These are phyloP conservation scores for Hypoxylon sp. DNA, from an alignment of 2,329 filamentous ascomycete genomes.

Conservation along the genomic window DNA sequence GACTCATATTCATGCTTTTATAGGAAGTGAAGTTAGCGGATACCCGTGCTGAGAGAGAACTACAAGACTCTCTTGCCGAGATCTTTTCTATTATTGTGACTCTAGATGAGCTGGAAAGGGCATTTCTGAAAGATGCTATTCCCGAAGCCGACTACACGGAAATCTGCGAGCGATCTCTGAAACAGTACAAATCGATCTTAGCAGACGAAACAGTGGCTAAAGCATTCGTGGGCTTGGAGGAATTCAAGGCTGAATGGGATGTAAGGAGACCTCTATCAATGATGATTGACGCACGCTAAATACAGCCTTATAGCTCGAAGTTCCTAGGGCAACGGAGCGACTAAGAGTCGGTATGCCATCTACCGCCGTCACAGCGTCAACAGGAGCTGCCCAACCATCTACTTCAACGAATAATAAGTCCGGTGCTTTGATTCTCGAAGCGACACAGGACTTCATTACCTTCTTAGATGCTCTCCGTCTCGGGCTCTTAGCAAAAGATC, in stretches of 20 bases:
- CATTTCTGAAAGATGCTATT: constrained; percentile 95
- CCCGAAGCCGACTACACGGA: constrained; percentile 94
- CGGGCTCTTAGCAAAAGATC: constrained; percentile 93
- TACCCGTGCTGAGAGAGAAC: constrained; percentile 88
- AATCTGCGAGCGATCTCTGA: constrained; percentile 91
- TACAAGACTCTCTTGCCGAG: constrained; percentile 96
- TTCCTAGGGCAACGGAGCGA: constrained; percentile 92
- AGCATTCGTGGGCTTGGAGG: constrained; percentile 89
- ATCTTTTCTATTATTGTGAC: constrained; percentile 98
- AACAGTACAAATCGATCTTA: constrained; percentile 96
- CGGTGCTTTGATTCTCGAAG: constrained; percentile 83
- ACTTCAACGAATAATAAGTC: constrained; percentile 63
- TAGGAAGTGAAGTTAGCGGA: constrained; percentile 94
- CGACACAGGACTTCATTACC: constrained; percentile 98
- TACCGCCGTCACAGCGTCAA: constrained; percentile 75
- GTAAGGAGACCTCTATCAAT: constrained; percentile 62
- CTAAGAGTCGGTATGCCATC: constrained; percentile 93
- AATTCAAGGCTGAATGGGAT: constrained; percentile 93
- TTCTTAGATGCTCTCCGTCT: constrained; percentile 95
- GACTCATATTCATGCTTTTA: constrained; percentile 26
- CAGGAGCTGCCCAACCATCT: constrained; percentile 60
- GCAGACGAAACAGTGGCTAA: constrained; percentile 91
- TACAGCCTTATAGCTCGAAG: constrained; percentile 78
- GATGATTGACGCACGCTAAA: constrained; percentile 10
- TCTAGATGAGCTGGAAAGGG: constrained; percentile 94